phyloP scores from a whole-genome alignment of 805 yeast genomes.

The Sugiyamaella americana region DNA sequence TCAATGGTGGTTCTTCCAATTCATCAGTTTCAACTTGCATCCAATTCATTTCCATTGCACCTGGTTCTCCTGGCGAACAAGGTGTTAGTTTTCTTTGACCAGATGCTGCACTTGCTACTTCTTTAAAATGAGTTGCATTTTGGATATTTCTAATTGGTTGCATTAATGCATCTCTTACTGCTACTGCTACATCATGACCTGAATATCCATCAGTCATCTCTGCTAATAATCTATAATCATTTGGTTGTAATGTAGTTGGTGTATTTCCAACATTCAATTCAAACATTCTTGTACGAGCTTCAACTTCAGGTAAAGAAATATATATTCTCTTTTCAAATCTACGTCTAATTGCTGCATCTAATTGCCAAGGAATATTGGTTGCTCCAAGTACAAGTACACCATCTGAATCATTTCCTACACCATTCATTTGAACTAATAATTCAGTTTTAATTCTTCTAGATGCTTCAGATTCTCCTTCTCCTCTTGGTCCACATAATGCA shows the following conservation, averaged over 20 bases:
- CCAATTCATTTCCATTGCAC: conserved; percentile 89
- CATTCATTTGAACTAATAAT: conserved; percentile 95
- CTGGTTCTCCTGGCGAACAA: conserved; percentile 93
- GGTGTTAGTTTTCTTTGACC: conserved; percentile 57
- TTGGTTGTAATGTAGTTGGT: conserved; percentile 68
- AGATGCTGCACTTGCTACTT: conserved; percentile 31
- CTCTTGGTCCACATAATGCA: conserved; percentile 96
- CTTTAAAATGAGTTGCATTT: conserved; percentile 87
- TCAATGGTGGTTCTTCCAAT: conserved; percentile 80
- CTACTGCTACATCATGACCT: conserved; percentile 95
- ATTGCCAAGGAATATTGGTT: conserved; percentile 97
- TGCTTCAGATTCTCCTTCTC: conserved; percentile 97
- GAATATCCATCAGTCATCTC: conserved; percentile 96
- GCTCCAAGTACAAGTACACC: conserved; percentile 97
- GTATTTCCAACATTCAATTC: conserved; percentile 87
- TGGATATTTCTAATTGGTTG: conserved; percentile 95
- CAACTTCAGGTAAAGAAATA: conserved; percentile 88
- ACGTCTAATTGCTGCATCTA: conserved; percentile 95
- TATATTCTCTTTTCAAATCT: conserved; percentile 94
- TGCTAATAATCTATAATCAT: conserved; percentile 72
- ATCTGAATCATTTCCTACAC: conserved; percentile 89
- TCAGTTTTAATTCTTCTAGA: conserved; percentile 94
- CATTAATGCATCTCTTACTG: conserved; percentile 96
- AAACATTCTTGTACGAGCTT: conserved; percentile 89
- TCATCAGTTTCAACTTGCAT: conserved; percentile 85